These are phyloP conservation scores for Russula sp. DNA, from an alignment of 768 basidiomycete genomes.

Conservation along the genomic window DNA sequence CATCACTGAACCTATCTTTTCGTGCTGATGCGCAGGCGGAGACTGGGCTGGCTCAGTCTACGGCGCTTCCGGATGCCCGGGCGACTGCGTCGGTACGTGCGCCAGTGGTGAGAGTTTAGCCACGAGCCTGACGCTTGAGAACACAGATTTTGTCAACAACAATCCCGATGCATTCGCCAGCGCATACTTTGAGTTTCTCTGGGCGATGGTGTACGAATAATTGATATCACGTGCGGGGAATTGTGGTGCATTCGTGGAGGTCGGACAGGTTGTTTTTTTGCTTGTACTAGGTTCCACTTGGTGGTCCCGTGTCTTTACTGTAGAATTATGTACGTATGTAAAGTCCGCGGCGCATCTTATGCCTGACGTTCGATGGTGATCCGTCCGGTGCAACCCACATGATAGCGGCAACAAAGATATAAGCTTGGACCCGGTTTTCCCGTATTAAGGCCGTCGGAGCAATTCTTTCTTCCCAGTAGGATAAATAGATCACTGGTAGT, in stretches of 20 bases:
- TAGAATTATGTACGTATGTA: background rate
- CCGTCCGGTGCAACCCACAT: background rate
- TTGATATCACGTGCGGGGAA: background rate
- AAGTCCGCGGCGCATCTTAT: background rate
- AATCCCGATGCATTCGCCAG: conserved; percentile 61
- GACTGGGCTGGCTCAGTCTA: conserved; percentile 52
- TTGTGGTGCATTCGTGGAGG: background rate
- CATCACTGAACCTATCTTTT: background rate
- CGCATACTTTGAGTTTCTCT: conserved; percentile 68
- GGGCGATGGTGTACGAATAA: conserved; percentile 47
- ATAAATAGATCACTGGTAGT: background rate
- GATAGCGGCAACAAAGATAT: background rate
- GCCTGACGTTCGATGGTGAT: background rate
- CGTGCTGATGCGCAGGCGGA: conserved; percentile 30
- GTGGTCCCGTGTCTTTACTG: background rate
- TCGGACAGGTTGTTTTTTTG: background rate
- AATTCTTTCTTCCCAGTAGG: too few relatives aligned
- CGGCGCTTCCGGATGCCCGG: conserved; percentile 45
- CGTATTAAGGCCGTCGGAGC: too few relatives aligned
- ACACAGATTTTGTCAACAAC: conserved; percentile 55
- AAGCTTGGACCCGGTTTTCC: too few relatives aligned
- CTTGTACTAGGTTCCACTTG: background rate
- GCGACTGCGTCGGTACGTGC: conserved; percentile 42
- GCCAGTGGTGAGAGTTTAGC: background rate
- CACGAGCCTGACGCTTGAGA: conserved; percentile 25